phyloP scores from a whole-genome alignment of 2,329 filamentous ascomycete species.

The Calonectria multiphialidica region DNA sequence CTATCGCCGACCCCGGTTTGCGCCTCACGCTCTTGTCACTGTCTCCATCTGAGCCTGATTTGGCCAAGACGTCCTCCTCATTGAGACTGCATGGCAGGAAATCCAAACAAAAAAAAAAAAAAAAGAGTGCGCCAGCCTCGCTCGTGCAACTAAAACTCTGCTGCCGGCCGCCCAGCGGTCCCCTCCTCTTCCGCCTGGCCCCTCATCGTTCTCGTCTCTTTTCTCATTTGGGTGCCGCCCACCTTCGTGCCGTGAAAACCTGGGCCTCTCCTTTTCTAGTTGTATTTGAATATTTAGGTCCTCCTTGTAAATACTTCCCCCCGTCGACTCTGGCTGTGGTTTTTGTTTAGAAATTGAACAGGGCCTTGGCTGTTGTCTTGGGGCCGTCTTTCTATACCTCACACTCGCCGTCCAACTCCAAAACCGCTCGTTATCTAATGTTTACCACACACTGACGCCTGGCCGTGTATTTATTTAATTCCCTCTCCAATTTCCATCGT shows the following conservation, averaged over 20 bases:
- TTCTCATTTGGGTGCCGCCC: not conserved
- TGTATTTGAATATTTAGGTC: not conserved
- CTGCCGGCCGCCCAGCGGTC: not conserved
- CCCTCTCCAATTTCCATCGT: not conserved
- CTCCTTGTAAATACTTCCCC: not conserved
- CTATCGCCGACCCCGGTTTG: slow-evolving; percentile 8
- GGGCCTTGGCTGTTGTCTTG: not conserved
- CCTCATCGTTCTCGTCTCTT: not conserved
- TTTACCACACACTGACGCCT: not conserved
- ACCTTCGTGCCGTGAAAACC: not conserved
- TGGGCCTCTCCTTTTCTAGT: not conserved
- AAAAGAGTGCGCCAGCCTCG: not conserved
- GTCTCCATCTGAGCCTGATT: slow-evolving; percentile 4
- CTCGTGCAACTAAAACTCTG: slow-evolving; percentile 3
- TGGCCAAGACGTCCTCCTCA: not conserved
- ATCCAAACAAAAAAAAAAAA: too few relatives aligned
- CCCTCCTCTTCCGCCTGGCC: not conserved
- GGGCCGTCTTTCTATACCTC: not conserved
- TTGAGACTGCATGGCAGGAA: not conserved
- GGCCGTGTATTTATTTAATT: not conserved
- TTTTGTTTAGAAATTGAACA: not conserved
- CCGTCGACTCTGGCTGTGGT: not conserved
- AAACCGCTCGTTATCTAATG: not conserved
- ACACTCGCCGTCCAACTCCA: not conserved
- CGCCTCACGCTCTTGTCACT: not conserved